A percentile compares a stretch with the other conserved stretches of the same genome.
phyloP scores from a whole-genome alignment of 208 protist genomes.

The Angomonas ambiguus region DNA sequence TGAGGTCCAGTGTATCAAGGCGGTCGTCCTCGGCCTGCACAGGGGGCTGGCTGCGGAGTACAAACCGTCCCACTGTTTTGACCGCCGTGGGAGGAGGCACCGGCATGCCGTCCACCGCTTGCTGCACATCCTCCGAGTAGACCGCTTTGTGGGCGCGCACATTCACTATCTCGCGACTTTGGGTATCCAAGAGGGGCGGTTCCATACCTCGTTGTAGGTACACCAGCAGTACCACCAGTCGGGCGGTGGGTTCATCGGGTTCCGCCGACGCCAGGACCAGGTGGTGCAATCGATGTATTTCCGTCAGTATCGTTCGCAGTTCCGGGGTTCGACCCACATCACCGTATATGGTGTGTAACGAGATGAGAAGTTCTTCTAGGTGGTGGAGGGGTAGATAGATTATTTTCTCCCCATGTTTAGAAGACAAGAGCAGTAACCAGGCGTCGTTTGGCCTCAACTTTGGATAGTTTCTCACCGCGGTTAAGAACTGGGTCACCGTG shows the following conservation, averaged over 20 bases:
- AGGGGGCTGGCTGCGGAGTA: not conserved
- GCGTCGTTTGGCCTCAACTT: constrained; percentile 29
- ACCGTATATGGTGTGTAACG: constrained; percentile 50
- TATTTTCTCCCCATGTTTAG: constrained; percentile 2
- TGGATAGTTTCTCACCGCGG: constrained; percentile 37
- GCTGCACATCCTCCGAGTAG: constrained; percentile 37
- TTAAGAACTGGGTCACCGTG: constrained; percentile 54
- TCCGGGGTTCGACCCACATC: constrained; percentile 49
- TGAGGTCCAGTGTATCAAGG: constrained; percentile 14
- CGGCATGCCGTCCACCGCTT: constrained; percentile 61
- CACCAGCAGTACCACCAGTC: constrained; percentile 61
- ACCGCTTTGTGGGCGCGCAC: constrained; percentile 23
- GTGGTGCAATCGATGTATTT: constrained; percentile 32
- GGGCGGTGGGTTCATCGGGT: constrained; percentile 41
- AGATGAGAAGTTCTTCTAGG: constrained; percentile 58
- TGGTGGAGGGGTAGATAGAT: constrained; percentile 12
- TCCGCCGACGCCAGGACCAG: constrained; percentile 5
- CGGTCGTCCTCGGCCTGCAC: constrained; percentile 12
- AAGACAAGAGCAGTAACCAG: constrained; percentile 57
- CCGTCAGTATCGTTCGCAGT: constrained; percentile 47
- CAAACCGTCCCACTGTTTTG: constrained; percentile 14
- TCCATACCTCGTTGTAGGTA: constrained; percentile 69
- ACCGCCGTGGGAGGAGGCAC: constrained; percentile 19
- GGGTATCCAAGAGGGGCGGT: constrained; percentile 44
- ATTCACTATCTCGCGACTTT: constrained; percentile 20